Conservation (phyloP, 495 filamentous ascomycete species). For the Talaromyces ruber region DNA sequence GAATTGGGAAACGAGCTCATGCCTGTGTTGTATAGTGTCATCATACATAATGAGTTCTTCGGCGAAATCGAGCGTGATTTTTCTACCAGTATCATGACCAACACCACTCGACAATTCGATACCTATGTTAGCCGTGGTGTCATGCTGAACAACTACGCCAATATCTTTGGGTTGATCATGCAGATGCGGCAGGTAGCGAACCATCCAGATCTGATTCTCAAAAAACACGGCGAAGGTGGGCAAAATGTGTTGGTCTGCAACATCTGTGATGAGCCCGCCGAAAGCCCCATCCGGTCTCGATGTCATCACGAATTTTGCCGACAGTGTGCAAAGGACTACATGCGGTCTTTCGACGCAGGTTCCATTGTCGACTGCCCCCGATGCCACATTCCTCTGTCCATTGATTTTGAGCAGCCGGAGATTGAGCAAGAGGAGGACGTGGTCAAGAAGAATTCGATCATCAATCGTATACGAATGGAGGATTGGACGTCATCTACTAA, state of each 20-base stretch:
- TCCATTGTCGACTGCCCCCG: conserved; percentile 72
- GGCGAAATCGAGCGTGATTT: conserved; percentile 92
- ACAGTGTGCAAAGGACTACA: conserved; percentile 74
- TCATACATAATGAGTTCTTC: conserved; percentile 89
- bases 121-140: conserved; percentile 93
- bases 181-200: conserved; percentile 96
- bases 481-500: conserved; percentile 97
- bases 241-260: conserved; percentile 87
- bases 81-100: conserved; percentile 90
- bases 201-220: conserved; percentile 88
- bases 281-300: conserved; percentile 83
- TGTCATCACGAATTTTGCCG: conserved; percentile 97
- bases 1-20: conserved; percentile 2
- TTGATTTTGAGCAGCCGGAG: conserved; percentile 89
- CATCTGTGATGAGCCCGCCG: conserved; percentile 91
- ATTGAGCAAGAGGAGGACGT: conserved; percentile 77
- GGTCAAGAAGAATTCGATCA: conserved; percentile 90
- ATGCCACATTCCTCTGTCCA: conserved; percentile 81
- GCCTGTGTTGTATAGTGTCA: conserved; percentile 35
- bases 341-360: conserved; percentile 57
- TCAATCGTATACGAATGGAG: conserved; percentile 95
- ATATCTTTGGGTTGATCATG: conserved; percentile 80
- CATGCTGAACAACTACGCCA: conserved; percentile 91
- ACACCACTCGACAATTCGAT: conserved; percentile 77
- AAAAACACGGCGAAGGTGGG: conserved; percentile 73